Conservation (phyloP, 1,139 yeast genomes). For the Lodderomyces margitis region DNA sequence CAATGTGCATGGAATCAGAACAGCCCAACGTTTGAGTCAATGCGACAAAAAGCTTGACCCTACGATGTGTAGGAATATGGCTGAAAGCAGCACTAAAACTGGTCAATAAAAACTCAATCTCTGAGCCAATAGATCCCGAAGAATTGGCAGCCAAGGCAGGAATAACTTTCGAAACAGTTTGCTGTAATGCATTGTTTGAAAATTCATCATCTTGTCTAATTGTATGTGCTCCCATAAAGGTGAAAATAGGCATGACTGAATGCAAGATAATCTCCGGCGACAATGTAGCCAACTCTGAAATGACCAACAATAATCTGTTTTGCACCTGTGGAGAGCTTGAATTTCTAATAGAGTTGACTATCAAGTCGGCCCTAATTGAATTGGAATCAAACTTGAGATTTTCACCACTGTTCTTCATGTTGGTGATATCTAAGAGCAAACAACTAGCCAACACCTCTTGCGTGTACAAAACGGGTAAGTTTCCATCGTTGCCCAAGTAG, state of each 20-base stretch:
- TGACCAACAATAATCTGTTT: slow-evolving; percentile 77
- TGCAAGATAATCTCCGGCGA: slow-evolving; percentile 92
- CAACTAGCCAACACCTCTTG: slow-evolving; percentile 90
- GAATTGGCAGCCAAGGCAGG: slow-evolving; percentile 81
- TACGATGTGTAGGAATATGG: slow-evolving; percentile 95
- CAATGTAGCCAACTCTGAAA: slow-evolving; percentile 82
- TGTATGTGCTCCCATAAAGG: slow-evolving; percentile 98
- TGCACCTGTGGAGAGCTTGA: slow-evolving; percentile 94
- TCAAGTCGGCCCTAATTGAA: slow-evolving; percentile 79
- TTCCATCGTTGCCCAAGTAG: slow-evolving; percentile 86
- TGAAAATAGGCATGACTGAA: slow-evolving; percentile 97
- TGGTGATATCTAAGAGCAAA: slow-evolving; percentile 68
- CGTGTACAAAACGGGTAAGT: slow-evolving; percentile 84
- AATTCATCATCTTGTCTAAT: slow-evolving; percentile 96
- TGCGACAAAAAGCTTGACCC: slow-evolving; percentile 79
- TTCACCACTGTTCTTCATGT: slow-evolving; percentile 33
- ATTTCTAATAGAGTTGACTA: slow-evolving; percentile 86
- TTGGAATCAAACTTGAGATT: slow-evolving; percentile 51
- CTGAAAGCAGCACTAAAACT: slow-evolving; percentile 92
- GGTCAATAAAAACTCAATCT: slow-evolving; percentile 78
- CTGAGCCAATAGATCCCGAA: slow-evolving; percentile 51
- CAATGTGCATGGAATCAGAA: slow-evolving; percentile 62
- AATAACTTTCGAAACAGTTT: slow-evolving; percentile 83
- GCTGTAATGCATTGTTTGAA: slow-evolving; percentile 88
- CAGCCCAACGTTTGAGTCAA: slow-evolving; percentile 77